Evolutionary conservation across 2,329 filamentous ascomycete genomes (phyloP).

Genomic region (Colletotrichum limetticola): DNA sequence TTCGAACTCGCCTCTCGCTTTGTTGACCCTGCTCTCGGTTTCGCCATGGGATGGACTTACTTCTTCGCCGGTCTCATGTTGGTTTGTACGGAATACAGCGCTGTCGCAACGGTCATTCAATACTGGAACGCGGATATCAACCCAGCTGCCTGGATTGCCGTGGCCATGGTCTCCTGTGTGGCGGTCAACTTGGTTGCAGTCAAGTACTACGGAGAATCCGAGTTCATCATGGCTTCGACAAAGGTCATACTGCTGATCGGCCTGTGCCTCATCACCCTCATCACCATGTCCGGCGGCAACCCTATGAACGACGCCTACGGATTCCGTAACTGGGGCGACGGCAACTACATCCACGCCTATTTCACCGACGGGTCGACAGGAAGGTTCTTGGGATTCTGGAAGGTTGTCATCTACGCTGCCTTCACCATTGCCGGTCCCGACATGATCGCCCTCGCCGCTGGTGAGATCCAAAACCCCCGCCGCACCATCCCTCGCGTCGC

Average conservation of each 20-base stretch:
- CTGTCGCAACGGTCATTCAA: slow-evolving; percentile 56
- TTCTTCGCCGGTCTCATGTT: slow-evolving; percentile 58
- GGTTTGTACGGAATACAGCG: slow-evolving; percentile 56
- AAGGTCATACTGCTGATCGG: slow-evolving; percentile 62
- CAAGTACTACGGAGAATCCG: slow-evolving; percentile 55
- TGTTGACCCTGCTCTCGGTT: slow-evolving; percentile 67
- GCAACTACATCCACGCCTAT: slow-evolving; percentile 47
- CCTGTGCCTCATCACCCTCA: slow-evolving; percentile 71
- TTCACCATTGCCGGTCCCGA: slow-evolving; percentile 77
- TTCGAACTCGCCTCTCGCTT: slow-evolving; percentile 66
- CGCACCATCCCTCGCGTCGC: slow-evolving; percentile 74
- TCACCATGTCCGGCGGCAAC: slow-evolving; percentile 76
- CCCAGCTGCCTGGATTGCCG: slow-evolving; percentile 59
- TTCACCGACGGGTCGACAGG: slow-evolving; percentile 62
- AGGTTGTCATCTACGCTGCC: slow-evolving; percentile 70
- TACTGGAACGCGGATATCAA: slow-evolving; percentile 56
- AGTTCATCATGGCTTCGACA: slow-evolving; percentile 67
- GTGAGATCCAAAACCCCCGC: slow-evolving; percentile 74
- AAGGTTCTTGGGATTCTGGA: slow-evolving; percentile 68
- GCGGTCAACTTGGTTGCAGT: slow-evolving; percentile 59
- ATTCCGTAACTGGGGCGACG: slow-evolving; percentile 66
- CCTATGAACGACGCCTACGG: slow-evolving; percentile 71
- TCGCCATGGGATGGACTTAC: slow-evolving; percentile 62
- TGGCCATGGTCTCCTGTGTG: slow-evolving; percentile 57
- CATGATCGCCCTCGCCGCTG: slow-evolving; percentile 67